phyloP scores from a whole-genome alignment of 208 protist species.

The Leishmania arabica region DNA sequence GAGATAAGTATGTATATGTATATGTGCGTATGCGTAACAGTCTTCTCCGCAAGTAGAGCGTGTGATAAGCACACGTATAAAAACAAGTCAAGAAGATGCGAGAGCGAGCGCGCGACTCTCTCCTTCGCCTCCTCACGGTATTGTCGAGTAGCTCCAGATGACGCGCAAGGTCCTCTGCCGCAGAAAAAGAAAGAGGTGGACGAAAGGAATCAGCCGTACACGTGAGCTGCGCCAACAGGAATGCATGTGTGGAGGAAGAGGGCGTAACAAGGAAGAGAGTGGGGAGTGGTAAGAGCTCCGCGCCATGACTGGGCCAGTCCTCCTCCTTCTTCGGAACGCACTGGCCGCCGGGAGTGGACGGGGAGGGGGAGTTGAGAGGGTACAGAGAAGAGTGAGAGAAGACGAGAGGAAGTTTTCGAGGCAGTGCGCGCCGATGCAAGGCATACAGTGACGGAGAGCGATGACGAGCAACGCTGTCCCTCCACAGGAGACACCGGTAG shows the following conservation, averaged over 20 bases:
- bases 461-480: background rate
- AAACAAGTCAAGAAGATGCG: background rate
- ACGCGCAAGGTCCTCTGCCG: background rate
- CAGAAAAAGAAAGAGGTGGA: background rate
- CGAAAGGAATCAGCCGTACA: background rate
- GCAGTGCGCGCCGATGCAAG: background rate
- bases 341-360: background rate
- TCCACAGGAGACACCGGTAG: background rate
- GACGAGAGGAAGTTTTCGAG: background rate
- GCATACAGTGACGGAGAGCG: background rate
- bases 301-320: background rate
- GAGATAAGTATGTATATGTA: background rate
- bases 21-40: background rate
- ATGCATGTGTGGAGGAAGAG: constrained; percentile 3
- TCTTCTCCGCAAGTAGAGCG: background rate
- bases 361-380: background rate
- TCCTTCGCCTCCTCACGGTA: background rate
- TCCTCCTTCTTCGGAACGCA: background rate
- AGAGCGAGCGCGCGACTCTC: background rate
- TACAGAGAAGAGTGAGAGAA: background rate
- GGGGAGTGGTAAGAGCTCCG: background rate
- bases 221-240: background rate
- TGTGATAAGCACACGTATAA: background rate
- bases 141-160: background rate
- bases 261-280: background rate